These are phyloP conservation scores for Teunomyces pallodes DNA, from an alignment of 805 yeast species.

Conservation along the genomic window DNA sequence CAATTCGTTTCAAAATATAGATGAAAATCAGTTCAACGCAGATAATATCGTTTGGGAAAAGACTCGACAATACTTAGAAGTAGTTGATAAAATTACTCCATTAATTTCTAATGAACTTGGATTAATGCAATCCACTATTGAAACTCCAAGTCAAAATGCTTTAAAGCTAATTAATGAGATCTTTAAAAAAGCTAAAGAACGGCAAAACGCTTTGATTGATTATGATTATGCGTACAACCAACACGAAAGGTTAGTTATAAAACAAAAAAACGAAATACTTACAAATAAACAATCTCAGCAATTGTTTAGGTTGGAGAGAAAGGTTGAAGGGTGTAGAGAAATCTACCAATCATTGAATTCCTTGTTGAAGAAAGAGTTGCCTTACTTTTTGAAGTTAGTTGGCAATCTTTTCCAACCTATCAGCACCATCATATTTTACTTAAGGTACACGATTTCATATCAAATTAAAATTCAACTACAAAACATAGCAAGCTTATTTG, in stretches of 20 bases:
- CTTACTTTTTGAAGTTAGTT: conserved; percentile 37
- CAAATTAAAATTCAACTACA: conserved; percentile 23
- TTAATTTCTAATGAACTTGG: conserved; percentile 12
- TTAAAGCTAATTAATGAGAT: conserved; percentile 13
- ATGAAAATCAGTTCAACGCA: conserved; percentile 5
- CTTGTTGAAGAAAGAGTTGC: conserved; percentile 46
- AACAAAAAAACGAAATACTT: conserved; percentile 34
- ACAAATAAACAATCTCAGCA: conserved; percentile 28
- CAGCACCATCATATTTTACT: conserved; percentile 33
- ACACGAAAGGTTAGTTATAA: conserved; percentile 27
- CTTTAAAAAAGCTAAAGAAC: conserved; percentile 24
- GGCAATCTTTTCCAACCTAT: conserved; percentile 29
- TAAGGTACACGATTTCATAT: conserved; percentile 35
- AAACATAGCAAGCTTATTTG: conserved; percentile 12
- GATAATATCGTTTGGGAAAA: conserved; percentile 6
- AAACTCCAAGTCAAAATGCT: conserved; percentile 14
- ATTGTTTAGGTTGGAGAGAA: conserved; percentile 20
- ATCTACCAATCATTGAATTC: conserved; percentile 37
- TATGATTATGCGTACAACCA: conserved; percentile 32
- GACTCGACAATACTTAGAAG: conserved; percentile 6
- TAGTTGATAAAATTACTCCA: conserved; percentile 13
- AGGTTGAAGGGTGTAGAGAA: conserved; percentile 20
- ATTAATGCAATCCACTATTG: conserved; percentile 6
- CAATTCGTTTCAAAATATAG: conserved; percentile 4
- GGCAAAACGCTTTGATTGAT: conserved; percentile 36